Evolutionary conservation across 306 rosid genomes (phyloP).

Genomic region (Casuarina glauca): DNA sequence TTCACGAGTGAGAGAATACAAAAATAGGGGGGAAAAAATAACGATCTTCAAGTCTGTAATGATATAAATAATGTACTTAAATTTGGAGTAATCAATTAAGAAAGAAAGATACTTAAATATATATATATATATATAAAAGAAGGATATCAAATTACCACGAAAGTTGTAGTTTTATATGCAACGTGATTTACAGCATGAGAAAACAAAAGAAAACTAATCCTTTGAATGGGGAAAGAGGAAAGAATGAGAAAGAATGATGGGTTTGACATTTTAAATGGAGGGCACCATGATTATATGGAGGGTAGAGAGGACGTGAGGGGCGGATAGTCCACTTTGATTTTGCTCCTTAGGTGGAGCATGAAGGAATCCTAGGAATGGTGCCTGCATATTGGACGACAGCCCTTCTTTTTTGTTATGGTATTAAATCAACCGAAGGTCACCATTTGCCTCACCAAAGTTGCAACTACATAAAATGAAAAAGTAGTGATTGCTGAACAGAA

Average conservation of each 20-base stretch:
- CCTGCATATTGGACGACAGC: conserved; percentile 16
- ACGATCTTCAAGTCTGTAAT: no score
- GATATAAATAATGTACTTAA: no score
- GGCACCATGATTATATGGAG: conserved; percentile 23
- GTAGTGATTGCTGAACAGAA: not conserved
- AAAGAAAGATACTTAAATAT: no score
- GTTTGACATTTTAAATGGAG: conserved; percentile 11
- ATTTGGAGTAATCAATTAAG: no score
- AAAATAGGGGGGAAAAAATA: no score
- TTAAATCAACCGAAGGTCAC: not conserved
- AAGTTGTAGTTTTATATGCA: no score
- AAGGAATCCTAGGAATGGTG: conserved; percentile 28
- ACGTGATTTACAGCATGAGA: not conserved
- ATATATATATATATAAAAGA: no score
- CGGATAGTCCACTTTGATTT: conserved; percentile 19
- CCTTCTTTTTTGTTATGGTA: conserved; percentile 6
- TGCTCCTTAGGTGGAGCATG: conserved; percentile 14
- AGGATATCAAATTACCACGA: no score
- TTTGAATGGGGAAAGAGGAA: conserved; percentile 4
- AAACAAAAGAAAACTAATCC: not conserved
- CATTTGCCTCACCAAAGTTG: conserved; percentile 19
- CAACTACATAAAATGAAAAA: not conserved
- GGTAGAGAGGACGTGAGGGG: conserved; percentile 13
- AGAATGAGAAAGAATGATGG: conserved; percentile 7
- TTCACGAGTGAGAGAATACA: no score